phyloP scores from a whole-genome alignment of 257 asterid species.

The Solanum neorickii region DNA sequence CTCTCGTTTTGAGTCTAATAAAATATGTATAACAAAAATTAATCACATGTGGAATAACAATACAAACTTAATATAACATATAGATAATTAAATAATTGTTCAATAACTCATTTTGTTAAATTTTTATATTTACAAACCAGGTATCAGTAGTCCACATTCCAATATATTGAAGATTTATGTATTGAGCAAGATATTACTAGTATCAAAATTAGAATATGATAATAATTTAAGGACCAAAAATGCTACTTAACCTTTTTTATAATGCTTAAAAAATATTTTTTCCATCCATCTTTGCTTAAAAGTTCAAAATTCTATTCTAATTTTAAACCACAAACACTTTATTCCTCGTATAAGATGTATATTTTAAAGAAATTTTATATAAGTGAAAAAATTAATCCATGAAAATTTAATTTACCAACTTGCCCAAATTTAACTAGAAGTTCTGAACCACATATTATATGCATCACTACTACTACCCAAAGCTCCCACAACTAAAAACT shows the following conservation, averaged over 20 bases:
- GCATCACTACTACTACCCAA: not conserved
- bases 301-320: not conserved
- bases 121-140: not conserved
- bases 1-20: conserved; percentile 40
- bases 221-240: not conserved
- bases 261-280: not conserved
- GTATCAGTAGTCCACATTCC: not conserved
- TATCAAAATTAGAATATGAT: not conserved
- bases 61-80: no score
- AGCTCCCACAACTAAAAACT: not conserved
- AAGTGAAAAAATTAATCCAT: no score
- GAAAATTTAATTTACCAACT: not conserved
- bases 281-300: not conserved
- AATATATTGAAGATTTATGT: not conserved
- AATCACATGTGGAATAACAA: not conserved
- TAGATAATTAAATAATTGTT: not conserved
- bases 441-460: not conserved
- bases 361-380: no score
- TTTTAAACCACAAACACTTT: not conserved
- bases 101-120: no score
- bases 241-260: no score
- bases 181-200: not conserved
- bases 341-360: not conserved
- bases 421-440: no score
- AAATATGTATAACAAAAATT: not conserved